phyloP scores from a whole-genome alignment of 352 stramenopile species.

The Phytophthora crassamura region DNA sequence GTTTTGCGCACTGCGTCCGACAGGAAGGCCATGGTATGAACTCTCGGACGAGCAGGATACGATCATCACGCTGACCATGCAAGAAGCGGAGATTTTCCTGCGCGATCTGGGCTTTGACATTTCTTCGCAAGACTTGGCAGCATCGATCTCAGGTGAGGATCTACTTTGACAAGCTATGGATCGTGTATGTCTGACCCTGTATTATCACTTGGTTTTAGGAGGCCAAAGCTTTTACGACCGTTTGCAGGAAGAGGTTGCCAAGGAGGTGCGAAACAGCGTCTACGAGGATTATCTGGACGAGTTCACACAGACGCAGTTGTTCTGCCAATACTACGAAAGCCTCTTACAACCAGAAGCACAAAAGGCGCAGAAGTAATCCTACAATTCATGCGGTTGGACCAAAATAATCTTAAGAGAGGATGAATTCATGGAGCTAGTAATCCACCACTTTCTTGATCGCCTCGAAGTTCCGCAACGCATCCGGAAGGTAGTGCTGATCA shows the following conservation, averaged over 20 bases:
- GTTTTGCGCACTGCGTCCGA: slow-evolving; percentile 48
- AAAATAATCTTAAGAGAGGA: slow-evolving; percentile 7
- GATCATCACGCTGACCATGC: slow-evolving; percentile 74
- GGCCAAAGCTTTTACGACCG: slow-evolving; percentile 75
- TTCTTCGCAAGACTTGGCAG: slow-evolving; percentile 59
- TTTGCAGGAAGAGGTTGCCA: slow-evolving; percentile 77
- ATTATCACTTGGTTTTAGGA: slow-evolving; percentile 13
- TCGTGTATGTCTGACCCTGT: background rate
- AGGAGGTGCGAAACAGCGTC: slow-evolving; percentile 71
- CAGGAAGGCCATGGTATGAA: slow-evolving; percentile 77
- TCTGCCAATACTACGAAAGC: slow-evolving; percentile 88
- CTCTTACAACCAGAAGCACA: slow-evolving; percentile 52
- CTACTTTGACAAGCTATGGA: slow-evolving; percentile 2
- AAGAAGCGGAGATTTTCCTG: slow-evolving; percentile 78
- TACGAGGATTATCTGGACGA: slow-evolving; percentile 81
- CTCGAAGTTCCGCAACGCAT: slow-evolving; percentile 96
- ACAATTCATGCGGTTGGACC: background rate
- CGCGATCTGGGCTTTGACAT: slow-evolving; percentile 75
- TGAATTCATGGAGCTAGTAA: slow-evolving; percentile 52
- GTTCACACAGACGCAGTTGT: slow-evolving; percentile 88
- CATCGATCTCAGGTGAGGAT: slow-evolving; percentile 46
- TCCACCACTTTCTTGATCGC: slow-evolving; percentile 94
- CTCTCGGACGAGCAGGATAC: slow-evolving; percentile 82
- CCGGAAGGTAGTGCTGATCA: slow-evolving; percentile 90
- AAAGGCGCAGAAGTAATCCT: slow-evolving; percentile 20